Conservation (phyloP, 345 rosid species). For the Lagerstroemia speciosa region DNA sequence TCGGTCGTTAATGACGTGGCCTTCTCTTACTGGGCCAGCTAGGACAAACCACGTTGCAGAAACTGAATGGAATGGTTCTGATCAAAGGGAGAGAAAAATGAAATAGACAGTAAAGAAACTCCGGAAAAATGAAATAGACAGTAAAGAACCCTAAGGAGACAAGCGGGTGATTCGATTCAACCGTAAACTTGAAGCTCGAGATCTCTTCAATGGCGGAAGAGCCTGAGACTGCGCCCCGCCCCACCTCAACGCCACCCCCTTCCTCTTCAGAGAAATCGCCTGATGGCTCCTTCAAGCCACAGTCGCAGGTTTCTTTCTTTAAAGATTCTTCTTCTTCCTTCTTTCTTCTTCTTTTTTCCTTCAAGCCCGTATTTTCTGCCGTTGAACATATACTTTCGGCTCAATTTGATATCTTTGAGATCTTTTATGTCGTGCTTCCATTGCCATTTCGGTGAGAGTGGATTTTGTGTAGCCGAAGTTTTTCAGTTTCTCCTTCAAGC, state of each 20-base stretch:
- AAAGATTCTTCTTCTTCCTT: neutral
- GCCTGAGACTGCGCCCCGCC: constrained; percentile 24
- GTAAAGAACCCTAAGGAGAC: neutral
- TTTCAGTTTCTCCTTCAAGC: too few species aligned
- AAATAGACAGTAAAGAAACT: neutral
- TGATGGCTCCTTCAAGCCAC: constrained; percentile 19
- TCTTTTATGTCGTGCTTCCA: neutral
- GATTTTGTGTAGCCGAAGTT: neutral
- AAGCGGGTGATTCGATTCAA: neutral
- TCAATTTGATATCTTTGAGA: neutral
- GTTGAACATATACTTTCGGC: neutral
- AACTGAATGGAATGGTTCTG: neutral
- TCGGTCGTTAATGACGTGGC: neutral
- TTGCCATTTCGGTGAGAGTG: neutral
- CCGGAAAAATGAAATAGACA: neutral
- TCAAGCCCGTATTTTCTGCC: too few species aligned
- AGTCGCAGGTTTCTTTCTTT: constrained; percentile 29
- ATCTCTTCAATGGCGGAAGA: constrained; percentile 35
- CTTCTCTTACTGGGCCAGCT: neutral
- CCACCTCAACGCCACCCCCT: constrained; percentile 18
- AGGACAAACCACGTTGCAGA: neutral
- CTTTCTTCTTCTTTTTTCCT: neutral
- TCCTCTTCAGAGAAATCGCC: constrained; percentile 16
- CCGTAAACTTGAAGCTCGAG: neutral
- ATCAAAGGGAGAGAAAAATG: constrained; percentile 2